Base-by-base conservation (phyloP, 345 rosid genomes). In the Salix suchowensis region DNA sequence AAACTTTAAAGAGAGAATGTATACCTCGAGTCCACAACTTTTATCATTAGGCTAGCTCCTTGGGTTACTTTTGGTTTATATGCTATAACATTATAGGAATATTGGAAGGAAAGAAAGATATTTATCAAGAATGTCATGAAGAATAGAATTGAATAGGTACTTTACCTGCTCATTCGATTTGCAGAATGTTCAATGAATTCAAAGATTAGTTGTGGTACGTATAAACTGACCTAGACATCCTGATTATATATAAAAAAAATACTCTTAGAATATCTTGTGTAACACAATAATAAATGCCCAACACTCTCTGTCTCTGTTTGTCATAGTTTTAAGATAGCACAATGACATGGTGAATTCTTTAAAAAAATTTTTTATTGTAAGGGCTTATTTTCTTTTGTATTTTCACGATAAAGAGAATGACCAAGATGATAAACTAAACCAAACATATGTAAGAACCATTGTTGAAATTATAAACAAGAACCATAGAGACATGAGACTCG, bases 161-260 rank as follows among this genome's bases (percentile, higher is more conserved):
- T 0, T 2, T 30, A 30, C 32, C 0, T 30, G 32, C 2, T 2
- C 32, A 30, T 30, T 30, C 32, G 3, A 32, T 0, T 30, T 32
- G 4, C 4, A 32, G 4, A 0, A 32, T 32, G 0, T 32, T 32
- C 4, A 32, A 32, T 32, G 4, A 4, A 32, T 3, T 0, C 32
- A 30, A 30, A 30, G 0, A 30, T 30, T 32, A 32, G 0, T 32
- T 32, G 34, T 32, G 4, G 34, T 3, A 4, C 34, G 4, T 32
- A 0, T 32, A 32, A 32, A 0, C 4, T 32, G 4, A 4, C 0
- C 0, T 0, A 32, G 4, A 32, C 0, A 32, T 0, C 4, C 4
- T 30, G 4, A 3, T 30, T 30, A 30, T 30, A 30, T 30, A 30
- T 30, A 30, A 2, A 30, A 30, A 30, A 30, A 30, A 30, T 30